Evolutionary conservation across 768 basidiomycete genomes (phyloP), one percentile per base, ranked within the genome.

Genomic region (Suillus occidentalis): DNA sequence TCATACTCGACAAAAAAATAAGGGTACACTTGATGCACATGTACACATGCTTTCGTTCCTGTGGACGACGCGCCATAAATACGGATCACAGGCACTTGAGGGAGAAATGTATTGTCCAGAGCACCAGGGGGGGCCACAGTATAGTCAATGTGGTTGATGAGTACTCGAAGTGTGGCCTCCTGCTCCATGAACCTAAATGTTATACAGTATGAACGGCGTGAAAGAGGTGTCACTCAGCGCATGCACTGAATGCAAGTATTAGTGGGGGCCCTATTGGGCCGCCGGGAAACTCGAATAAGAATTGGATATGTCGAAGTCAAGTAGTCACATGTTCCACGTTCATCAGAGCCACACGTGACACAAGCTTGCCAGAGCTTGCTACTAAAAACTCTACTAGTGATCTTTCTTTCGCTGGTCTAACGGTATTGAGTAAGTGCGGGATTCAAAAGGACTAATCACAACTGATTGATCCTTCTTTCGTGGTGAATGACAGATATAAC

Each of bases 1-100:
- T 75, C 70, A 78, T 97, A 99, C 69, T 94, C 90, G 55, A 97
- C 84, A 74, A 86, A 97, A 75, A 96, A 89, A 77, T 99, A 99
- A 0, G 97, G 96, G 77, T 91, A 97, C 37, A 91, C 91, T 80
- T 95, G 94, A 74, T 97, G 96, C 47, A 99, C 80, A 80, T 97
- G 90, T 16, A 96, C 84, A 72, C 95, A 96, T 22, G 94, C 85
- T 72, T 88, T 90, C 75, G 87, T 81, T 16, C 94, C 92, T 2
- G 77, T 73, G 6, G 92, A 91, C 2, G 94, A 92, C 14, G 87
- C 79, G 16, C 97, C 97, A 75, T 88, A 98, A 58, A 99, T 89
- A 61, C 95, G 83, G 64, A 99, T 81, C 5, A 95, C 83, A 16
- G 97, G 97, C 25, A 91, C 89, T 34, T 80, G 83, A 13, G 82